Evolutionary conservation across 1,284 basidiomycete species (phyloP), one percentile per base, ranked within the genome.

Genomic region (Vanrija sp.): DNA sequence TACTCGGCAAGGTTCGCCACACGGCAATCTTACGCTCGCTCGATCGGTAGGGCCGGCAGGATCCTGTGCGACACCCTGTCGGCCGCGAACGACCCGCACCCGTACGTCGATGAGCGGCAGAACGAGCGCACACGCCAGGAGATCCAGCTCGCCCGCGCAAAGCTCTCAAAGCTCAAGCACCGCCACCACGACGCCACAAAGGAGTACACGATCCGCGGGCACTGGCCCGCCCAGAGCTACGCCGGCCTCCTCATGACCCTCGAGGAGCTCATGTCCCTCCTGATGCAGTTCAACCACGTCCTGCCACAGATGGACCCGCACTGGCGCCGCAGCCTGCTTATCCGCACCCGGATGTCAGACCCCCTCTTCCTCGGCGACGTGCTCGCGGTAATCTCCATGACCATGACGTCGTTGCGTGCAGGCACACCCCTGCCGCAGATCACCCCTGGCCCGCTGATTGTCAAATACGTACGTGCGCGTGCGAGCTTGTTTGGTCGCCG

Each of bases 291-390:
- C 38, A 69, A 75, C 50, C 75, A 77, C 68, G 69, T 78, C 49
- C 55, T 78, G 46, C 47, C 65, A 48, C 63, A 74, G 65, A 49
- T 78, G 58, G 61, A 75, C 9, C 58, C 71, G 16, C 73, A 62
- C 15, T 93, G 87, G 89, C 82, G 83, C 18, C 82, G 81, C 26
- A 90, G 89, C 0, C 84, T 92, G 58, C 79, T 93, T 16, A 81
- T 82, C 18, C 78, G 89, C 19, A 89, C 89, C 0, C 80, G 88
- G 1, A 83, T 93, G 60, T 76, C 86, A 14, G 89, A 93, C 69
- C 82, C 87, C 0, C 83, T 86, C 59, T 93, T 93, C 65, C 84
- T 92, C 56, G 91, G 89, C 3, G 90, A 92, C 60, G 81, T 89
- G 9, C 78, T 91, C 12, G 86, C 88, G 10, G 86, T 91, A 14